Conservation (phyloP, 2,329 filamentous ascomycete species). For the Verticillium nonalfalfae region DNA sequence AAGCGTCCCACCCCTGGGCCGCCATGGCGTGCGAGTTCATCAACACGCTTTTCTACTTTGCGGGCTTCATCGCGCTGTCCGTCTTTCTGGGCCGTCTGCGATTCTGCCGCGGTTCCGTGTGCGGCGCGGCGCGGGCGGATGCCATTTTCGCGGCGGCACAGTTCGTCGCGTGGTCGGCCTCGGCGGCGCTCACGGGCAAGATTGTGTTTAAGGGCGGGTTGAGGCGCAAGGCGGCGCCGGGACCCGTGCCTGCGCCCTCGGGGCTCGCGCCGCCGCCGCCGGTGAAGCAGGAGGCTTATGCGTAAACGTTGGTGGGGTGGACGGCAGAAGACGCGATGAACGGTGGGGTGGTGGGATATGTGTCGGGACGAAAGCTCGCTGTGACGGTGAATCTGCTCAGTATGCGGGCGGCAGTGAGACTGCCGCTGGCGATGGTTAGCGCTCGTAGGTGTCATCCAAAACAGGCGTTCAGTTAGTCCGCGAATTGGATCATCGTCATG, state of each 20-base stretch:
- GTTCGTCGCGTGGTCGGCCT: slow-evolving; percentile 47
- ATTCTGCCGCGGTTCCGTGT: slow-evolving; percentile 53
- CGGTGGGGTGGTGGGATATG: too few species aligned
- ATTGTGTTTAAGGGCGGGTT: slow-evolving; percentile 39
- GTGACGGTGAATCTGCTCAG: too few species aligned
- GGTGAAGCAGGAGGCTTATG: not conserved
- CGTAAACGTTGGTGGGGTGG: too few species aligned
- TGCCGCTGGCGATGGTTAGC: not conserved
- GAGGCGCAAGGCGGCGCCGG: slow-evolving; percentile 15
- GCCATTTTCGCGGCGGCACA: slow-evolving; percentile 47
- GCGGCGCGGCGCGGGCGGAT: slow-evolving; percentile 46
- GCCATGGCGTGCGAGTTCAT: slow-evolving; percentile 41
- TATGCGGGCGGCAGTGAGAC: not conserved
- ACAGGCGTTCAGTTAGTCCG: not conserved
- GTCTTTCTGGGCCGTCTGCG: slow-evolving; percentile 49
- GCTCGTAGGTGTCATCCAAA: too few species aligned
- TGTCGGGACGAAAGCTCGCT: too few species aligned
- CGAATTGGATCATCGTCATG: not conserved
- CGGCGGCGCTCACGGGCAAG: slow-evolving; percentile 36
- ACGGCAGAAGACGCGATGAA: too few species aligned
- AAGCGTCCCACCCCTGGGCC: slow-evolving; percentile 40
- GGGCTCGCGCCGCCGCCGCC: not conserved
- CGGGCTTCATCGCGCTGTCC: slow-evolving; percentile 51
- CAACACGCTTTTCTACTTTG: slow-evolving; percentile 52
- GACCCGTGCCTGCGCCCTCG: slow-evolving; percentile 14